A percentile compares a stretch with the other conserved stretches of the same genome.
Conservation (phyloP, 768 basidiomycete genomes). For the Mycena crocata region DNA sequence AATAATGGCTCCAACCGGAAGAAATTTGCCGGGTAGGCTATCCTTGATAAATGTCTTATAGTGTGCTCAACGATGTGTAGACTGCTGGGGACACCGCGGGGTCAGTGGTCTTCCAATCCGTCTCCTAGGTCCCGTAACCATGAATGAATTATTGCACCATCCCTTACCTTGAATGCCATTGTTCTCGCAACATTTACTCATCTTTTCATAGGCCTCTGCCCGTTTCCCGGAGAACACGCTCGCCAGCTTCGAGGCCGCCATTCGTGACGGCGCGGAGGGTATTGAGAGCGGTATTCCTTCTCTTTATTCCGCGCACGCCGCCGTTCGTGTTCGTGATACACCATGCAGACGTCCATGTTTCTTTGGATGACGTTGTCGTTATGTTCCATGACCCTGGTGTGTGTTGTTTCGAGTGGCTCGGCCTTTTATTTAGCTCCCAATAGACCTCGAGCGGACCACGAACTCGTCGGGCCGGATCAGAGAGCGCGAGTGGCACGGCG, state of each 20-base stretch:
- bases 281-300: slow-evolving; percentile 94
- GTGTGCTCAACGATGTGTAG: slow-evolving; percentile 43
- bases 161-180: too few species aligned
- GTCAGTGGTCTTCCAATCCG: slow-evolving; percentile 43
- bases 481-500: slow-evolving; percentile 78
- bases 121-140: background rate
- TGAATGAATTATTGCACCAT: too few species aligned
- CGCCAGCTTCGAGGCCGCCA: slow-evolving; percentile 94
- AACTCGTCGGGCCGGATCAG: slow-evolving; percentile 80
- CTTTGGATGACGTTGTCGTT: slow-evolving; percentile 85
- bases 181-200: slow-evolving; percentile 1
- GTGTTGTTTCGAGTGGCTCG: slow-evolving; percentile 35
- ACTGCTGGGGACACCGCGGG: slow-evolving; percentile 76
- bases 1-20: slow-evolving; percentile 15
- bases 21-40: slow-evolving; percentile 24
- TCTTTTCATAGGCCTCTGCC: slow-evolving; percentile 75
- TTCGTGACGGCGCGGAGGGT: slow-evolving; percentile 93
- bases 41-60: background rate
- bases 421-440: slow-evolving; percentile 36
- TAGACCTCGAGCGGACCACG: slow-evolving; percentile 85
- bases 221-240: slow-evolving; percentile 94
- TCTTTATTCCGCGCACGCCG: slow-evolving; percentile 44
- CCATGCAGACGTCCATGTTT: slow-evolving; percentile 92
- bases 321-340: slow-evolving; percentile 60
- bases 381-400: slow-evolving; percentile 96